phyloP scores from a whole-genome alignment of 2,329 filamentous ascomycete genomes.

The Sclerotinia subarctica region DNA sequence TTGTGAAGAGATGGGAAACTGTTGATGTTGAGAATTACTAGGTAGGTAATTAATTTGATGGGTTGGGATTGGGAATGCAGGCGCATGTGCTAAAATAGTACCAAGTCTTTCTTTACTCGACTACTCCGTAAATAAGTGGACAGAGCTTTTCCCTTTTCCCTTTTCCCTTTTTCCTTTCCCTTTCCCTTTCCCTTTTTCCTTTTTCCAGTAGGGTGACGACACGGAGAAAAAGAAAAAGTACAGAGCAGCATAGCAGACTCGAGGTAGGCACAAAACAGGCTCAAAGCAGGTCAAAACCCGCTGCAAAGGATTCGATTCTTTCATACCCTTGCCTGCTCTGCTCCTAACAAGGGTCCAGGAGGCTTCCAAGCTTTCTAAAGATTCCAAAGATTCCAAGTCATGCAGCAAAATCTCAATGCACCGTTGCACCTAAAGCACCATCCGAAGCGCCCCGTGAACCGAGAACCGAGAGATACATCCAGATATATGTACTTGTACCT shows the following conservation, averaged over 20 bases:
- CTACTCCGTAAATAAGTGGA: background rate
- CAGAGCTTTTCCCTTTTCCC: background rate
- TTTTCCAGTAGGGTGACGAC: constrained; percentile 3
- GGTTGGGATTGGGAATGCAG: constrained; percentile 1
- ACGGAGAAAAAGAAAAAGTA: background rate
- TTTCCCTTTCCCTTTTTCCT: no score
- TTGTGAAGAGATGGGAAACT: background rate
- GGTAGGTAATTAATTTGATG: background rate
- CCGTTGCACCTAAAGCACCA: background rate
- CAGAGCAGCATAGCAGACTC: background rate
- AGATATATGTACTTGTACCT: background rate
- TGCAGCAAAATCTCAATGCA: background rate
- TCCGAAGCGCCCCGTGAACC: background rate
- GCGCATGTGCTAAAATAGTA: background rate
- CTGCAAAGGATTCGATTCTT: no score
- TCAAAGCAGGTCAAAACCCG: no score
- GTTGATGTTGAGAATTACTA: constrained; percentile 6
- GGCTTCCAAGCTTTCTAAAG: background rate
- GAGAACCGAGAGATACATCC: background rate
- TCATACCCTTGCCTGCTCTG: no score
- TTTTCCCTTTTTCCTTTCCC: no score
- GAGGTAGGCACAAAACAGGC: background rate
- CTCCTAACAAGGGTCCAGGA: background rate
- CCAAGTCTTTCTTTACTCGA: no score
- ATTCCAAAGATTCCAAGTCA: constrained; percentile 1